Evolutionary conservation across 1,284 basidiomycete genomes (phyloP), one percentile per base, ranked within the genome.

Genomic region (Ustilago bromivora): DNA sequence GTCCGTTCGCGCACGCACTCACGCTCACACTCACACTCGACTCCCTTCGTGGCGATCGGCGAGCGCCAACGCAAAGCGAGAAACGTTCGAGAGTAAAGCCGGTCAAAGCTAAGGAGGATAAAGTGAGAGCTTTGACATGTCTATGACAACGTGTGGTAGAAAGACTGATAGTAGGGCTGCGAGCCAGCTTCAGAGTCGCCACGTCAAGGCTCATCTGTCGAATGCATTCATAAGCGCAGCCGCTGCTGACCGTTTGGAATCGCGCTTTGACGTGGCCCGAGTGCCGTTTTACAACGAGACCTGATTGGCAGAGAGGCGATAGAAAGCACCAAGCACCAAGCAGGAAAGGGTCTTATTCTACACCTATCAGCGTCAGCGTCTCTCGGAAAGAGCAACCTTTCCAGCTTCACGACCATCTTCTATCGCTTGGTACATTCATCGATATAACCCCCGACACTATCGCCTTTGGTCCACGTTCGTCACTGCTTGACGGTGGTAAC

Each of bases 181-280:
- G 57, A 13, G 31, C 11, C 17, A 56, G 47, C 46, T 46, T 66
- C 57, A 52, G 52, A 59, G 28, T 52, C 57, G 65, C 52, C 65
- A 61, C 57, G 57, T 63, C 61, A 61, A 49, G 66, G 36, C n/a
- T 19, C 43, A 34, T 35, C 19, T 23, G 35, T 41, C 35, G 46
- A 57, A n/a, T 12, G 19, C 13, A 34, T 54, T 38, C 8, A 54
- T 12, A n/a, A 28, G 28, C 12, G 17, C n/a, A 40, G 23, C 57
- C 28, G 40, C 41, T 40, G 56, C 56, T 28, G 17, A n/a, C 8
- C 28, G 47, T n/a, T 47, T 23, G 40, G 15, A 55, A 61, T 46
- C 40, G 19, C 46, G 19, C 23, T 49, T 69, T 28, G 60, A 69
- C 66, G 66, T 63, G 55, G 54, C 60, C 56, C 60, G 55, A 62